A percentile compares a stretch with the other conserved stretches of the same genome.
Conservation (phyloP, 345 rosid species). For the Salix exigua region DNA sequence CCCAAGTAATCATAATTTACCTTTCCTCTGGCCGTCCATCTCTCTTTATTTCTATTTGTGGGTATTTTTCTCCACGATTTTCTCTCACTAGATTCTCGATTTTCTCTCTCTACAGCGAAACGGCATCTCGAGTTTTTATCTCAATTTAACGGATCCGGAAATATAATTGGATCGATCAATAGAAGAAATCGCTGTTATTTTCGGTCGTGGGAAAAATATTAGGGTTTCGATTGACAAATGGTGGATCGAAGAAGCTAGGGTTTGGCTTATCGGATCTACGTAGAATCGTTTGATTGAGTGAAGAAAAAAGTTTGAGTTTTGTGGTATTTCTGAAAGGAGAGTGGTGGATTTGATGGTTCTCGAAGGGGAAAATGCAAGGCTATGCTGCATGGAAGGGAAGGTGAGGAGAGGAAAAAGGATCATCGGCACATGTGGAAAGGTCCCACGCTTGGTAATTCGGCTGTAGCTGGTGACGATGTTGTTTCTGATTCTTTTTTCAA, state of each 20-base stretch:
- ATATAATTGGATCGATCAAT: slow-evolving; percentile 27
- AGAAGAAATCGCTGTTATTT: not conserved
- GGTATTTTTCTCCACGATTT: not conserved
- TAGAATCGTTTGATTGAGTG: not conserved
- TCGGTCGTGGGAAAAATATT: slow-evolving; percentile 11
- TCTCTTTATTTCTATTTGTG: not conserved
- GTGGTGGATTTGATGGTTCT: slow-evolving; percentile 32
- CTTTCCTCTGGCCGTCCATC: slow-evolving; percentile 35
- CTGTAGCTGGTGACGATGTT: slow-evolving; percentile 15
- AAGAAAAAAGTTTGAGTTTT: not conserved
- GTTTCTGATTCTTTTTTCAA: slow-evolving; percentile 45
- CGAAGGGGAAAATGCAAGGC: slow-evolving; percentile 40
- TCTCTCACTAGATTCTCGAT: slow-evolving; percentile 22
- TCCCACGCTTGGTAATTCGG: slow-evolving; percentile 21
- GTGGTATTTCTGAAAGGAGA: not conserved
- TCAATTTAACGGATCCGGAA: slow-evolving; percentile 30
- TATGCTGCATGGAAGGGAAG: slow-evolving; percentile 53
- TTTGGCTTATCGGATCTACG: slow-evolving; percentile 1
- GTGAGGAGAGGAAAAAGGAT: slow-evolving; percentile 20
- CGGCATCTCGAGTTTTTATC: not conserved
- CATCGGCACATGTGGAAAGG: slow-evolving; percentile 32
- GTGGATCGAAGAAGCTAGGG: slow-evolving; percentile 23
- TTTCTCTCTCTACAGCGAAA: slow-evolving; percentile 25
- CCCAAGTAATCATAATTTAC: slow-evolving; percentile 23
- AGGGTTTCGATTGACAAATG: slow-evolving; percentile 30